Conservation (phyloP, 306 rosid genomes). For the Neltuma alba region DNA sequence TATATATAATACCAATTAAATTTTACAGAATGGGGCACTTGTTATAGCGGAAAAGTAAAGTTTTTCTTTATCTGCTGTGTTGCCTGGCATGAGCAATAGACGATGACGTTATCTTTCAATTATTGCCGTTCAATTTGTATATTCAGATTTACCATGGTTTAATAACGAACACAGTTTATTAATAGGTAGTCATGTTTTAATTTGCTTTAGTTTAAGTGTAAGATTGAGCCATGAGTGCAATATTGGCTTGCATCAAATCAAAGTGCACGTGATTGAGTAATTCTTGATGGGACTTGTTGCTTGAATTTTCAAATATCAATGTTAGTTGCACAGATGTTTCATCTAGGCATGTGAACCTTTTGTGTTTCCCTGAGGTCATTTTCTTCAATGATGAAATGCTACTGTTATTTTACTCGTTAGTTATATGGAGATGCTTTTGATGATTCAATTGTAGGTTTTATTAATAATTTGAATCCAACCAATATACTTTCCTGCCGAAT, state of each 20-base stretch:
- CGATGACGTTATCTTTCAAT: background rate
- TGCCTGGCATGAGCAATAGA: background rate
- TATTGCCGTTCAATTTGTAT: background rate
- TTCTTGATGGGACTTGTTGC: constrained; percentile 10
- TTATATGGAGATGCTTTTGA: background rate
- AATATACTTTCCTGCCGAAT: constrained; percentile 8
- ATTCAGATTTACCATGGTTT: background rate
- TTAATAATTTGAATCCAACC: background rate
- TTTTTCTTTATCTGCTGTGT: background rate
- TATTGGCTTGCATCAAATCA: background rate
- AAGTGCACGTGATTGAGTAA: background rate
- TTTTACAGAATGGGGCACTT: background rate
- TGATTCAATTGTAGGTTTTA: background rate
- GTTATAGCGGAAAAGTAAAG: background rate
- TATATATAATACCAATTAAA: background rate
- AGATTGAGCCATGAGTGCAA: constrained; percentile 12
- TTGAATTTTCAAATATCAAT: background rate
- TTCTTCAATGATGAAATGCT: background rate
- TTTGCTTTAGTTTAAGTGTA: background rate
- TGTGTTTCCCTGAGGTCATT: background rate
- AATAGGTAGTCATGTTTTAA: background rate
- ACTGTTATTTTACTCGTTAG: background rate
- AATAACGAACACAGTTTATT: background rate
- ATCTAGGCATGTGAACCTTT: constrained; percentile 29
- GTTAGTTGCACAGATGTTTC: background rate